Base-by-base conservation (phyloP, 495 filamentous ascomycete species). In the Tuber melanosporum region DNA sequence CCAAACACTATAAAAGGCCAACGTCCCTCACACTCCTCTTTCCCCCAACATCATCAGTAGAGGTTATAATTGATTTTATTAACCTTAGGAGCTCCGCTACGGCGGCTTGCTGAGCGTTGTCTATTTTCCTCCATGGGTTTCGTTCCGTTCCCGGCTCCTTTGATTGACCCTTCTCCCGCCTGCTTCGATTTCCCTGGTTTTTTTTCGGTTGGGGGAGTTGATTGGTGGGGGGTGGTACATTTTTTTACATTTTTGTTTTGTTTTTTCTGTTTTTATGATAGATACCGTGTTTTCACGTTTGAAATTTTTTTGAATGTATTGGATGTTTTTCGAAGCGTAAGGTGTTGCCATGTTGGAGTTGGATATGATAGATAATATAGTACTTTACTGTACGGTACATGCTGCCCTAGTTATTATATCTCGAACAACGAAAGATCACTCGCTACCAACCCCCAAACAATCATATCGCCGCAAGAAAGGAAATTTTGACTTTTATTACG, bases 131-230 rank as follows among this genome's bases (percentile, higher is more conserved):
- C 75, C 73, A 26, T 83, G 80, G 75, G 69, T 82, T 71, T 44
- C 45, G 80, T 82, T 84, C 81, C 83, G 83, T 84, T 85, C 80
- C 82, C 81, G 78, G 82, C 82, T 75, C 78, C 83, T 80, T 85
- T 75, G 81, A 84, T 52, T 62, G 73, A 84, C 77, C 62, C 82
- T 79, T 79, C 78, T 80, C 52, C 80, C 17, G 17, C 57, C 57
- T 66, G 3, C 5, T 36, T 32, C 57, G 57, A 66, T 66, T 66
- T 66, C 15, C 57, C 57, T 19, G 15, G 32, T 7, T 66, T 66
- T 36, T 36, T 36, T 57, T 12, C 22, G 12, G 57, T 62, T 32
- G 57, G 57, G 57, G 57, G 6, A 66, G 26, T 66, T 66, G 57
- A 26, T 66, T 66, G 57, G 26, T 62, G n/a, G 52, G 26, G 26